Base-by-base conservation (phyloP, 768 basidiomycete genomes). In the Russula griseocarnosa region DNA sequence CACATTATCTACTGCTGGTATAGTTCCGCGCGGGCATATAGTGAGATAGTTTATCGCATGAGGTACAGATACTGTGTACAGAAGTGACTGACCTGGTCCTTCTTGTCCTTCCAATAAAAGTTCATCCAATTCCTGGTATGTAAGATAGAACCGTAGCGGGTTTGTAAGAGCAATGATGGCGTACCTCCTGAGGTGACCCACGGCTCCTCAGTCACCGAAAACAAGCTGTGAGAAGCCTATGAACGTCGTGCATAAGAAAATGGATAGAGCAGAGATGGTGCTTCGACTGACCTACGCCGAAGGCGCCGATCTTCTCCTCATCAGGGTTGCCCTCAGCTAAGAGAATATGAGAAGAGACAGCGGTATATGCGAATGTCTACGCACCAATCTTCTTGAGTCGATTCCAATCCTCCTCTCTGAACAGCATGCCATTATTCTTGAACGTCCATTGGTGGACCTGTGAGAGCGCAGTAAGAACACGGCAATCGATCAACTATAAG, bases 71-170 rank as follows among this genome's bases (percentile, higher is more conserved):
- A 42, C n/a, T 16, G 50, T 28, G 55, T 30, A 53, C 47, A 10
- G 7, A 55, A 20, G 26, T 49, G 26, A 61, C 73, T 40, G 67
- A 87, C 87, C 78, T 94, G 92, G 71, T 94, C 92, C 70, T 90
- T 92, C 69, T 88, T 89, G 70, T 90, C 91, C 72, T 93, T 94
- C 93, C 93, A 98, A 73, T 95, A 91, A 73, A 97, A 98, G 0
- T 86, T 88, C 94, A 96, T 96, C 85, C 92, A 94, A 70, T 90
- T 36, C 85, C 93, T 80, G 46, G 77, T 72, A 0, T 75, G 76
- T 36, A 71, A 70, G 44, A 50, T 78, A 74, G 58, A 26, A 59
- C 14, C 16, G 14, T 13, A 30, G 28, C 3, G 71, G 28, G 5
- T 9, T 44, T 16, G 63, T 69, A 56, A 69, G 59, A 73, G 69